Percentiles rank a stretch among this genome's conserved stretches.
phyloP scores from a whole-genome alignment of 73 alveolate species.

The Symbiodinium pilosum region DNA sequence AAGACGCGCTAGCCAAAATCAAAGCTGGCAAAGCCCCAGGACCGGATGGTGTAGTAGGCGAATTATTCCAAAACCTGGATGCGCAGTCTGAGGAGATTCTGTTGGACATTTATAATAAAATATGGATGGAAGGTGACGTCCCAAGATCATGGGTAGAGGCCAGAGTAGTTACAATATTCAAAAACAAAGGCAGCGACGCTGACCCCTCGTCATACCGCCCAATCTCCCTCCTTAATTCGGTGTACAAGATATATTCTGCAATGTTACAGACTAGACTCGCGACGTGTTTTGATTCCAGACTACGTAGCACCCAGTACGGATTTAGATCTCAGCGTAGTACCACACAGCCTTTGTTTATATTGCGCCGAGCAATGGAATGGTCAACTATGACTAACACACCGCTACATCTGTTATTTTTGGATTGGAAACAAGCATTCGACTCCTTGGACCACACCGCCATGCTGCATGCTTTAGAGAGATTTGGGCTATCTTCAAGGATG shows the following conservation, averaged over 20 bases:
- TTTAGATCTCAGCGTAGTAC: neutral
- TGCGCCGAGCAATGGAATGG: neutral
- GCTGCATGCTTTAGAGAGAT: neutral
- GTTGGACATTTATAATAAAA: neutral
- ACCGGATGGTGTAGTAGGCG: neutral
- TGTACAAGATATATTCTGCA: neutral
- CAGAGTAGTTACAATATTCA: neutral
- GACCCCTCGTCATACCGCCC: neutral
- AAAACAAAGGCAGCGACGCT: neutral
- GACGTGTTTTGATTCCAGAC: neutral
- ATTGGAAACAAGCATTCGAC: no score
- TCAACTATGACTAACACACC: no score
- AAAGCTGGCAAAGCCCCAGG: constrained; percentile 2
- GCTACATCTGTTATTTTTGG: no score
- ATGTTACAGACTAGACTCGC: neutral
- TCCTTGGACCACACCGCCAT: no score
- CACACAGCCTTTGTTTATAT: neutral
- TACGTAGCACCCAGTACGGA: neutral
- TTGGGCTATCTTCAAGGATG: neutral
- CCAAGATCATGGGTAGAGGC: neutral
- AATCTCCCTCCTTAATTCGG: neutral
- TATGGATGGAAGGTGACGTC: neutral
- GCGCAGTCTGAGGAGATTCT: neutral
- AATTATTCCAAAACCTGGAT: neutral
- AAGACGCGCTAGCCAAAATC: neutral